phyloP scores from a whole-genome alignment of 768 basidiomycete genomes.

The Termitomyces sp. region DNA sequence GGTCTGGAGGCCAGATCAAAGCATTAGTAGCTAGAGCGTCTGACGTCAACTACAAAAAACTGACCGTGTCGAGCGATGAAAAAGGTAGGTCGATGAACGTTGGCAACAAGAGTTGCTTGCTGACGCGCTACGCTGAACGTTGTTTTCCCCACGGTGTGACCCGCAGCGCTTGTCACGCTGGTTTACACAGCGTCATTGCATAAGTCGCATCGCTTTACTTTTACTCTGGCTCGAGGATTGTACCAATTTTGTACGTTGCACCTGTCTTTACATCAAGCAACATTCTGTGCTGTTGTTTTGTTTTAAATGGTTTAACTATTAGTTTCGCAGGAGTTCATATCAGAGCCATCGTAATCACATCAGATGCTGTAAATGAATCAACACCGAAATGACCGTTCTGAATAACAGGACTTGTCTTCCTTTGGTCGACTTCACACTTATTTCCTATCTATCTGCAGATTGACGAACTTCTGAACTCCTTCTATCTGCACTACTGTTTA shows the following conservation, averaged over 20 bases:
- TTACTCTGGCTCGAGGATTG: not conserved
- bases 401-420: not conserved
- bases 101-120: slow-evolving; percentile 17
- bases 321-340: not conserved
- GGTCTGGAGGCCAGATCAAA: slow-evolving; percentile 14
- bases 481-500: too few relatives aligned
- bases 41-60: slow-evolving; percentile 3
- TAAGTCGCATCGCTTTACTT: not conserved
- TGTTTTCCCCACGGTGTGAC: slow-evolving; percentile 27
- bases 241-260: not conserved
- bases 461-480: not conserved
- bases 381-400: not conserved
- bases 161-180: slow-evolving; percentile 14
- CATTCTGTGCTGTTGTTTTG: not conserved
- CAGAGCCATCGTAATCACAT: not conserved
- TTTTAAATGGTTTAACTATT: not conserved
- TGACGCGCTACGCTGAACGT: slow-evolving; percentile 14
- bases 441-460: not conserved
- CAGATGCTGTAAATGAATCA: not conserved
- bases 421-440: not conserved
- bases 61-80: slow-evolving; percentile 37
- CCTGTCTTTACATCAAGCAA: not conserved
- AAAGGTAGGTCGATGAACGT: slow-evolving; percentile 18
- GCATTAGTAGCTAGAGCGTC: not conserved
- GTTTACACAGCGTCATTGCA: too few relatives aligned